These are phyloP conservation scores for Diospyros kaki DNA, from an alignment of 148 eudicot species.

Conservation along the genomic window DNA sequence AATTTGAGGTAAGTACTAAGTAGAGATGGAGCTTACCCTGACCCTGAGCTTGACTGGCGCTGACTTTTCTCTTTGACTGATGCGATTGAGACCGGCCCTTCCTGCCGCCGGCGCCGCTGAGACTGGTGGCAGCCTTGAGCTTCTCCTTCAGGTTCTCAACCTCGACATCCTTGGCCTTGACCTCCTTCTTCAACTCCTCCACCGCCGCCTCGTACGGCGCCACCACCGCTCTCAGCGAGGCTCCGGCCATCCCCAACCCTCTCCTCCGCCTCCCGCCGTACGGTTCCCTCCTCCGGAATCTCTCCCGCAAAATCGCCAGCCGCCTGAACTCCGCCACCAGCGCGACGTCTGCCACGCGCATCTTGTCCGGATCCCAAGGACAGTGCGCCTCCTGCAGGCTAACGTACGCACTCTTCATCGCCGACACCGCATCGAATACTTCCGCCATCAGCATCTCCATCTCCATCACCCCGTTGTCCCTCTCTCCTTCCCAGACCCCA, in stretches of 20 bases:
- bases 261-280: too few relatives aligned
- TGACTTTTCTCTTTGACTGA: constrained; percentile 47
- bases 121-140: constrained; percentile 37
- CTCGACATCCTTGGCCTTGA: constrained; percentile 67
- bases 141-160: constrained; percentile 60
- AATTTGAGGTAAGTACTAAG: too few relatives aligned
- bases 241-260: too few relatives aligned
- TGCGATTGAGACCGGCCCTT: constrained; percentile 28
- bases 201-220: constrained; percentile 94
- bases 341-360: constrained; percentile 74
- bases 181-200: constrained; percentile 70
- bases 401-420: constrained; percentile 72
- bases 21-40: too few relatives aligned
- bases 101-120: neutral
- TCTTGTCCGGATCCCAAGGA: constrained; percentile 88
- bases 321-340: constrained; percentile 83
- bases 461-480: constrained; percentile 19
- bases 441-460: constrained; percentile 44
- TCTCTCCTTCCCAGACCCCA: constrained; percentile 12
- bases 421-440: constrained; percentile 68
- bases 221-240: constrained; percentile 50
- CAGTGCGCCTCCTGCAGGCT: constrained; percentile 71
- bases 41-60: constrained; percentile 21
- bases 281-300: constrained; percentile 42
- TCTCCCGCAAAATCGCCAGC: constrained; percentile 71